Base-by-base conservation (phyloP, 345 rosid species). In the Camelina sativa region DNA sequence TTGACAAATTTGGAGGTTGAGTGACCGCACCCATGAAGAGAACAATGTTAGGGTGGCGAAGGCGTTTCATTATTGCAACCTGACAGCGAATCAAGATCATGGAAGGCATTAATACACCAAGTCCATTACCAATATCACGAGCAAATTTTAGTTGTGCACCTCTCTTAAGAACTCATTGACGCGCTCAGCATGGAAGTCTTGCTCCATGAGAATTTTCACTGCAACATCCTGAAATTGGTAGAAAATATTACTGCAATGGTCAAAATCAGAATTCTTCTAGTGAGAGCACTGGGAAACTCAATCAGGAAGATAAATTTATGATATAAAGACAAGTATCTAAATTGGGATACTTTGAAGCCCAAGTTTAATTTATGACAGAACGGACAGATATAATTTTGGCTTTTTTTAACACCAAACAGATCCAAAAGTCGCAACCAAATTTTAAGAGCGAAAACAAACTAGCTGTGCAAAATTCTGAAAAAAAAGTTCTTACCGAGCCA, bases 171-270 rank as follows among this genome's bases (percentile, higher is more conserved):
- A 96, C 83, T 96, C 99, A 80, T 86, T 85, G 51, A 86, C 84
- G 23, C 88, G 92, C 78, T 96, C 99, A 40, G 85, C 89, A 79
- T 87, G 96, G 75, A 86, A 87, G 64, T 92, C 99, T 85, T 96
- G 99, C 79, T 92, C 99, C 99, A 96, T 96, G 78, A 96, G 98
- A 81, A 92, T 91, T 88, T 96, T 96, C 85, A 96, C 99, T 20
- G 99, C 99, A 80, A 96, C 99, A 81, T 96, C 98, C 99, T 96
- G 86, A 34, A 78, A 55, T 77, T 75, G 73, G 54, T 57, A 40
- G 38, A 37, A 10, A 38, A 19, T 28, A 25, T 35, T 55, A 50
- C 60, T 60, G 64, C 46, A 20, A 51, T 59, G 1, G 22, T 22
- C 17, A 66, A 54, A 77, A 17, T 48, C 19, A 56, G 10, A 46